Percentiles rank a stretch among this genome's conserved stretches.
phyloP scores from a whole-genome alignment of 768 basidiomycete genomes.

The Clathrus columnatus region DNA sequence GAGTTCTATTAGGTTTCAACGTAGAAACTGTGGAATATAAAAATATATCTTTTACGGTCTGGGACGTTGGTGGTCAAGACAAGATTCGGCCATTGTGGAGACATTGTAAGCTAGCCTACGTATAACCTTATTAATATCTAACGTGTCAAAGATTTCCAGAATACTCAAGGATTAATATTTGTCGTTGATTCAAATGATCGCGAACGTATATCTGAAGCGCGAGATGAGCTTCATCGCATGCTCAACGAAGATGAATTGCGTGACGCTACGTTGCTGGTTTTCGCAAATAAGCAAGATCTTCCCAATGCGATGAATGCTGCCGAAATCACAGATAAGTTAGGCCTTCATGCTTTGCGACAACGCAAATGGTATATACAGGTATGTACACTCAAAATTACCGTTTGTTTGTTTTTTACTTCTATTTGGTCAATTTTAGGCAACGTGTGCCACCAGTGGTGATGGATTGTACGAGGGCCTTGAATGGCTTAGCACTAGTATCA shows the following conservation, averaged over 20 bases:
- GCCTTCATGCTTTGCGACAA: slow-evolving; percentile 93
- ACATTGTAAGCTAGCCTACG: slow-evolving; percentile 73
- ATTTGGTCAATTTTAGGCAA: slow-evolving; percentile 49
- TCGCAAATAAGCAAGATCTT: slow-evolving; percentile 58
- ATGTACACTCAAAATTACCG: slow-evolving; percentile 5
- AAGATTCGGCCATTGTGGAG: slow-evolving; percentile 99
- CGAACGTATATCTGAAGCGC: slow-evolving; percentile 98
- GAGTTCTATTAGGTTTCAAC: slow-evolving; percentile 72
- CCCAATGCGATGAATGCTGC: slow-evolving; percentile 41
- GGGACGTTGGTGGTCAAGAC: slow-evolving; percentile 99
- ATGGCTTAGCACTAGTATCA: slow-evolving; percentile 90
- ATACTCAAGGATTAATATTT: slow-evolving; percentile 99
- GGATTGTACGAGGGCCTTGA: slow-evolving; percentile 98
- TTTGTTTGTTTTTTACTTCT: not conserved
- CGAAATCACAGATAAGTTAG: slow-evolving; percentile 90
- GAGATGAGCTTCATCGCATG: slow-evolving; percentile 99
- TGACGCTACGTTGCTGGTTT: slow-evolving; percentile 87
- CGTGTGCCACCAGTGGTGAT: slow-evolving; percentile 97
- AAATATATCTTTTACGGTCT: slow-evolving; percentile 99
- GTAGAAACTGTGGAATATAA: slow-evolving; percentile 99
- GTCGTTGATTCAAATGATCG: slow-evolving; percentile 99
- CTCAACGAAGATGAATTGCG: slow-evolving; percentile 98
- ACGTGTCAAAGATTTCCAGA: slow-evolving; percentile 84
- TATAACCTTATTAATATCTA: not conserved
- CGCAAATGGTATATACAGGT: slow-evolving; percentile 98